These are phyloP conservation scores for Cornus florida DNA, from an alignment of 148 eudicot species.

Conservation along the genomic window DNA sequence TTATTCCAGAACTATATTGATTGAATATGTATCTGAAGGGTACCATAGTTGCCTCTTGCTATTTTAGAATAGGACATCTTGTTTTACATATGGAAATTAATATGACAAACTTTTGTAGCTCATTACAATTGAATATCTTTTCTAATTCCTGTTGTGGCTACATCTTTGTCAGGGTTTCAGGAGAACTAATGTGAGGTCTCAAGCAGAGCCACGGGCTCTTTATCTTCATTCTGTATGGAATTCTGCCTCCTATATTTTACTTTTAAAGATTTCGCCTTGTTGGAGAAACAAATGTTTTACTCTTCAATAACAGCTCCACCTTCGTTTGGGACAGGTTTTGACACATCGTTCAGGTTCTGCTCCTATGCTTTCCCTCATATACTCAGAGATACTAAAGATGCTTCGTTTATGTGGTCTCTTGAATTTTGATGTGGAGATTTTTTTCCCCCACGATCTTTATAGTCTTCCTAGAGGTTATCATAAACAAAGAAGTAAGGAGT, in stretches of 20 bases:
- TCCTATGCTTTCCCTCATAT: conserved; percentile 68
- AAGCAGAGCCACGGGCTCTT: conserved; percentile 60
- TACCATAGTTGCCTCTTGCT: too few relatives aligned
- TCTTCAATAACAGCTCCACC: background rate
- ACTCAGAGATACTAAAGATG: conserved; percentile 79
- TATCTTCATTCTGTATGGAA: conserved; percentile 85
- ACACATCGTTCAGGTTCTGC: conserved; percentile 81
- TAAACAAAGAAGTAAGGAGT: conserved; percentile 63
- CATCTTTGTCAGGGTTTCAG: conserved; percentile 61
- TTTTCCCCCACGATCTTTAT: conserved; percentile 59
- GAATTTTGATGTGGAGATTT: conserved; percentile 80
- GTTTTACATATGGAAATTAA: background rate
- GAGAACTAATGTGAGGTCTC: conserved; percentile 47
- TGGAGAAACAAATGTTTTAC: background rate
- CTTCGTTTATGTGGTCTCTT: conserved; percentile 66
- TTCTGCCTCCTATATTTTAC: background rate
- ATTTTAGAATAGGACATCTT: too few relatives aligned
- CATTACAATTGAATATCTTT: background rate
- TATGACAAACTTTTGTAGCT: background rate
- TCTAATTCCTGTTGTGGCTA: conserved; percentile 7
- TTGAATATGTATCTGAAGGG: background rate
- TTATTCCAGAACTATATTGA: too few relatives aligned
- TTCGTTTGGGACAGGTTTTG: conserved; percentile 54
- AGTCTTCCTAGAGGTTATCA: conserved; percentile 77
- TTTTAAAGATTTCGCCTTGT: background rate